Base-by-base conservation (phyloP, 2,329 filamentous ascomycete species). In the Aspergillus viridinutans region DNA sequence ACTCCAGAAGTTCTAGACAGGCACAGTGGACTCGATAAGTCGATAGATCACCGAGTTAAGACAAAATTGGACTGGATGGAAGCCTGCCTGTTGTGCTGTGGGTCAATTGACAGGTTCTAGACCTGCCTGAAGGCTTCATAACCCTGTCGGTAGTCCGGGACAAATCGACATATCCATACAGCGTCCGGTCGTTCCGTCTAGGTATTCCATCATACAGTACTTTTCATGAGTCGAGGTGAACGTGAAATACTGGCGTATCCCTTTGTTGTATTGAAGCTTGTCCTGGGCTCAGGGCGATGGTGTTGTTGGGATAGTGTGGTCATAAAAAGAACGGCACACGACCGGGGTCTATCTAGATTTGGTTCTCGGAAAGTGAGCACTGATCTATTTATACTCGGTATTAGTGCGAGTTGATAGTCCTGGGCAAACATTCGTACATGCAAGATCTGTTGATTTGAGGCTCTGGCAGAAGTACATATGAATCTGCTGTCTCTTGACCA, bases 101-200 rank as follows among this genome's bases (percentile, higher is more conserved):
- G 56, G 56, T 55, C 56, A 35, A 17, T n/a, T 40, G 50, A 50
- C 50, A 48, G 49, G 54, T 53, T 58, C 56, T 58, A 58, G 56
- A 56, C 56, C 56, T 47, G 53, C 4, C 32, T 3, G 25, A 38
- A 10, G 9, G 32, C 12, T 26, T 35, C 7, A 38, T 14, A 17
- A 38, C 14, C 17, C 5, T 7, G 32, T 38, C 12, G 28, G 8
- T 5, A 28, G 8, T 28, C 28, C 9, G 32, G 32, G 32, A 38
- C 32, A 17, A 17, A 17, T 38, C 14, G 7, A 38, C 32, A 35
- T 35, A 12, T 29, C 28, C 28, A 1, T 35, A 17, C 32, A 38
- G 32, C 32, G 17, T 38, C 32, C 32, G 32, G 32, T 38, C 14
- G 14, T 38, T 38, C 32, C 32, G 32, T 38, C 14, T 38, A 38